Evolutionary conservation across 129 eudicot genomes (phyloP).

Genomic region (Silybum marianum): DNA sequence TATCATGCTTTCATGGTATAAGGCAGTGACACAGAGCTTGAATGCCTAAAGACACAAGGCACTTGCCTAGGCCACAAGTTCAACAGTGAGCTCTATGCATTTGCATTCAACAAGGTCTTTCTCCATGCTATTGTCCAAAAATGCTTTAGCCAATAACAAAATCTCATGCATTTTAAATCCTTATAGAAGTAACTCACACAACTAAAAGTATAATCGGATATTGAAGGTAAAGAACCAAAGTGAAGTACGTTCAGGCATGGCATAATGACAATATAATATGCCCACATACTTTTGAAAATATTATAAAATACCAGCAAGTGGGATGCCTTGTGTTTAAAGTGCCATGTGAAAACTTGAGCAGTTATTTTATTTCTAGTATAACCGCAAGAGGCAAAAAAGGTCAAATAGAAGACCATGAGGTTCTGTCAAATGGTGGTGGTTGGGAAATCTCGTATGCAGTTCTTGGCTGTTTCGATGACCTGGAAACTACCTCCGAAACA

Average conservation of each 20-base stretch:
- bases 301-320: not conserved
- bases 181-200: not conserved
- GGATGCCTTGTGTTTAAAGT: not conserved
- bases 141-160: slow-evolving; percentile 3
- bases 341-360: not conserved
- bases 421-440: too few relatives aligned
- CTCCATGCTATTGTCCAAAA: not conserved
- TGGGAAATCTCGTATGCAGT: too few relatives aligned
- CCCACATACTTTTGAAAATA: not conserved
- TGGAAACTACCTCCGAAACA: too few relatives aligned
- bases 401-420: too few relatives aligned
- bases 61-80: not conserved
- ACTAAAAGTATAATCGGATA: not conserved
- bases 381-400: too few relatives aligned
- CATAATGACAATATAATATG: not conserved
- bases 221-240: not conserved
- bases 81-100: not conserved
- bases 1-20: not conserved
- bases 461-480: too few relatives aligned
- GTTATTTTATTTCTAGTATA: too few relatives aligned
- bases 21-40: not conserved
- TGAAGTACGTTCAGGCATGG: not conserved
- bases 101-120: not conserved
- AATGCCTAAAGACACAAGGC: not conserved
- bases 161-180: not conserved